Base-by-base conservation (phyloP, 108 stramenopile genomes). In the Cafeteria roenbergensis region DNA sequence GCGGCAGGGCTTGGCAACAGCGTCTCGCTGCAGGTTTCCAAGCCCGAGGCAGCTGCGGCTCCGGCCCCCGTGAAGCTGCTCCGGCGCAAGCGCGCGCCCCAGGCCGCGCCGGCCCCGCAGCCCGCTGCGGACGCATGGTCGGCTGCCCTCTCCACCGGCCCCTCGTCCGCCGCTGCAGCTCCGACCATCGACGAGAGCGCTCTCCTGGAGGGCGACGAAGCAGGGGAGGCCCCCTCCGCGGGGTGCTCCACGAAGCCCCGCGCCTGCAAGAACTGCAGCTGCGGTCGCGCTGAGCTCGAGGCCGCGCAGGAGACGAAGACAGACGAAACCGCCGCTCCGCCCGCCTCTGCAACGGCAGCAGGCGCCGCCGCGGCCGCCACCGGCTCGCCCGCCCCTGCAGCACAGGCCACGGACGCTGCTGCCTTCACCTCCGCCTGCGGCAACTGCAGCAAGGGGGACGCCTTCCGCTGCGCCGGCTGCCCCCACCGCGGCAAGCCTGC, bases 391-490 rank as follows among this genome's bases (percentile, higher is more conserved):
- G 63, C 67, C 33, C 62, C 60, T 17, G 58, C 48, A 28, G 65
- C 64, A 54, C 29, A 57, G 59, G 22, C 34, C 63, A 36, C 62
- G 51, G 54, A 48, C 65, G 55, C 62, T 67, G 71, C 34, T 14
- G 75, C 65, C 35, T 69, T 63, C 27, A 78, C 77, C 22, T 85
- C 83, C 35, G 68, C 80, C 17, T 97, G 95, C 76, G 95, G 95
- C n/a, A 93, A 89, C 80, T 97, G 95, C 80, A 81, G 70, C 55
- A 79, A 90, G 76, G 96, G 96, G 35, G 96, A 97, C 78, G 96
- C 96, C 33, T 97, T 97, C 80, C 88, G 96, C n/a, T 97, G 96
- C 75, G 93, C 90, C 1, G 72, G 77, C 25, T 97, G 96, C 70
- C 96, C 96, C 0, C 92, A 89, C 77, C 74, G 93, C 51, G 96